These are phyloP conservation scores for Diutina siamensis DNA, from an alignment of 1,139 yeast genomes.

Conservation along the genomic window DNA sequence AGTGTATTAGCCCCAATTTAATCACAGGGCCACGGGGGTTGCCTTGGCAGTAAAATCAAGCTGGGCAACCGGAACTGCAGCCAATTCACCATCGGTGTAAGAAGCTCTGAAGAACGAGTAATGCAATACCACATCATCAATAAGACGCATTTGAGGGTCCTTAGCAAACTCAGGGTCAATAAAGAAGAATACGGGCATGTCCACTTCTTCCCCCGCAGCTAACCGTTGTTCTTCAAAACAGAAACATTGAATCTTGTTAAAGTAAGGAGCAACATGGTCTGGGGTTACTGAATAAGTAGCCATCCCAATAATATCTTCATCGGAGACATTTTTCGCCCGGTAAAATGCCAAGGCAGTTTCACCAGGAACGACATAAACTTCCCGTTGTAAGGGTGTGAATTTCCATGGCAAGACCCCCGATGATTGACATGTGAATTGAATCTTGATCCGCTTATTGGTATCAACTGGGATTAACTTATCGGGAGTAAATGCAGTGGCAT, in stretches of 20 bases:
- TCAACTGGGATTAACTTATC: constrained; percentile 86
- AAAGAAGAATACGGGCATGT: constrained; percentile 97
- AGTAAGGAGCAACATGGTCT: constrained; percentile 91
- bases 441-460: constrained; percentile 66
- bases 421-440: constrained; percentile 85
- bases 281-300: constrained; percentile 96
- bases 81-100: constrained; percentile 34
- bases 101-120: constrained; percentile 81
- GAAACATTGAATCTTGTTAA: constrained; percentile 93
- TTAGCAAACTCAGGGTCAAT: constrained; percentile 95
- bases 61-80: constrained; percentile 23
- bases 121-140: constrained; percentile 82
- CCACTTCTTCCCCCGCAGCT: constrained; percentile 95
- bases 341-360: constrained; percentile 96
- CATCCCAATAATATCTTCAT: constrained; percentile 93
- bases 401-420: constrained; percentile 92
- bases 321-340: constrained; percentile 77
- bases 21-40: not conserved
- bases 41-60: not conserved
- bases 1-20: no score
- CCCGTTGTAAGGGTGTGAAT: constrained; percentile 88
- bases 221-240: constrained; percentile 95
- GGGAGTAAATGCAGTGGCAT: constrained; percentile 63
- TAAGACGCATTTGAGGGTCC: constrained; percentile 87
- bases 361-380: constrained; percentile 90